Base-by-base conservation (phyloP, 2,329 filamentous ascomycete species). In the Paraphoma sp. region DNA sequence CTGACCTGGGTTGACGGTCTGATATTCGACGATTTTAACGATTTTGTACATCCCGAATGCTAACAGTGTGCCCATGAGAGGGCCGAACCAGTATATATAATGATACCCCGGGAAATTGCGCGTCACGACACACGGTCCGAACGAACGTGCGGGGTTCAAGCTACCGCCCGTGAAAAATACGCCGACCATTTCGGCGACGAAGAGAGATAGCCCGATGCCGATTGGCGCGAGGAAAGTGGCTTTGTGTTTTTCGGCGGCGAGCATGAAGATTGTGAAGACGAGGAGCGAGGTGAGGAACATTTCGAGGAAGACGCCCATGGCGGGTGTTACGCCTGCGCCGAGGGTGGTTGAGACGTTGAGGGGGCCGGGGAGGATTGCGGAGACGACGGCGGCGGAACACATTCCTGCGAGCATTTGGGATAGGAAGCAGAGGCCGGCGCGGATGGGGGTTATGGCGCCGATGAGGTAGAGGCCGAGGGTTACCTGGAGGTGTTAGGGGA, bases 181-280 rank as follows among this genome's bases (percentile, higher is more conserved):
- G 14, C 76, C 83, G 4, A 80, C 76, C 48, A 86, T 59, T 54
- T 86, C 81, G 0, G 80, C 79, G 43, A 92, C 83, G 72, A 92
- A 92, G 51, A 92, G 82, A 0, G 89, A 81, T 2, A 91, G 75
- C 1, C 90, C 90, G 63, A 93, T 91, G 11, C 87, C 89, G 3
- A 92, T 78, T 0, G 90, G 89, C 0, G 89, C 89, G 1, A 92
- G 77, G 69, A 83, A 91, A 0, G 89, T 92, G 2, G 86, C 86
- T 44, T 87, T 87, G 73, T 92, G 89, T 77, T 92, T 92, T 71
- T 91, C 88, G 4, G 86, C 85, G 0, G 88, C 89, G 44, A 91
- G 81, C 84, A 91, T 89, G 64, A 78, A 76, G 47, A 79, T 77
- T 2, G 75, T 77, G 50, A 79, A 78, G 53, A 78, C 71, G 43